Evolutionary conservation across 805 yeast species (phyloP).

Genomic region (Myxozyma neglecta): DNA sequence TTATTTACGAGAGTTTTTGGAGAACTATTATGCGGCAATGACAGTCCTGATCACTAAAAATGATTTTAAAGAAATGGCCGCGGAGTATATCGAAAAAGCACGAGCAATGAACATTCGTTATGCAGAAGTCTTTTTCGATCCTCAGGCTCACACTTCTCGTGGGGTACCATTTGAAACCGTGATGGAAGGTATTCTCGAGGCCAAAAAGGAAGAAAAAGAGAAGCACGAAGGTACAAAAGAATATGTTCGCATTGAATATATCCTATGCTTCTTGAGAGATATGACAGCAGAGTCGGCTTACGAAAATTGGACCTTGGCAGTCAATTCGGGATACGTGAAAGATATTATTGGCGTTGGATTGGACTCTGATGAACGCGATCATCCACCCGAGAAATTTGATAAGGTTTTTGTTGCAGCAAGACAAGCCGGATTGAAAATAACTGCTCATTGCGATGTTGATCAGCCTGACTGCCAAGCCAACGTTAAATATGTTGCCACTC

Average conservation of each 20-base stretch:
- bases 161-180: slow-evolving; percentile 61
- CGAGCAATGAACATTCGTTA: slow-evolving; percentile 46
- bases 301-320: slow-evolving; percentile 7
- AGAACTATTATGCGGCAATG: slow-evolving; percentile 78
- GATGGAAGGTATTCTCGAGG: slow-evolving; percentile 48
- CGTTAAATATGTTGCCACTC: slow-evolving; percentile 17
- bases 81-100: slow-evolving; percentile 37
- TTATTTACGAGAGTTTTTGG: slow-evolving; percentile 66
- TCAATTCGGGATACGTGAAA: slow-evolving; percentile 35
- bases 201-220: slow-evolving; percentile 1
- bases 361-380: slow-evolving; percentile 74
- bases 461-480: slow-evolving; percentile 10
- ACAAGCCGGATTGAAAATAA: slow-evolving; percentile 12
- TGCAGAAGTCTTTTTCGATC: slow-evolving; percentile 79
- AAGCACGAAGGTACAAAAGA: background rate
- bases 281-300: slow-evolving; percentile 14
- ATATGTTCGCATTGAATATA: slow-evolving; percentile 9
- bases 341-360: slow-evolving; percentile 73
- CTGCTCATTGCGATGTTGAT: slow-evolving; percentile 24
- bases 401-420: slow-evolving; percentile 57
- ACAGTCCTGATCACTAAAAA: slow-evolving; percentile 63
- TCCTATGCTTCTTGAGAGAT: slow-evolving; percentile 20
- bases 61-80: slow-evolving; percentile 74
- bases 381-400: slow-evolving; percentile 69
- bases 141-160: slow-evolving; percentile 77